A percentile compares a stretch with the other conserved stretches of the same genome.
These are phyloP conservation scores for Irpex rosettiformis DNA, from an alignment of 1,284 basidiomycete genomes.

Conservation along the genomic window DNA sequence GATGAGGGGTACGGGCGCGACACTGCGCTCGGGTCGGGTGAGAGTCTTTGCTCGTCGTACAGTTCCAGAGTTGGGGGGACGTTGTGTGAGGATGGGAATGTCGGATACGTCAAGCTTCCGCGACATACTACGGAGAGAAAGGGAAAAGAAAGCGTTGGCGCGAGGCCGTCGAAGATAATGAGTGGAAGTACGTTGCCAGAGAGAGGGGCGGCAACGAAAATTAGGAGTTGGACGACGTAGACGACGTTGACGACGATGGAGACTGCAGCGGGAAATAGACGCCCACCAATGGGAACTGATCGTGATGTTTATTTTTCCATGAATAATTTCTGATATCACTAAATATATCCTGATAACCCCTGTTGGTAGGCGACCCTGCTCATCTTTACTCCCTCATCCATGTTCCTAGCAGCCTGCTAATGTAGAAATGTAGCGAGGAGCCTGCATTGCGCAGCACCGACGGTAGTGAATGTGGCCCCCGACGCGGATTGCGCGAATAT, in stretches of 20 bases:
- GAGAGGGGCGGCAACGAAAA: slow-evolving; percentile 11
- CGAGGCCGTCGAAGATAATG: slow-evolving; percentile 17
- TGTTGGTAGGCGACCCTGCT: background rate
- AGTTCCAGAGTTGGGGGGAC: slow-evolving; percentile 50
- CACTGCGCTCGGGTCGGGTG: slow-evolving; percentile 91
- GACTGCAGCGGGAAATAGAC: slow-evolving; percentile 9
- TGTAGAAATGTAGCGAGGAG: background rate
- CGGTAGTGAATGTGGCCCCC: background rate
- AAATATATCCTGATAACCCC: background rate
- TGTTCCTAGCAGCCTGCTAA: background rate
- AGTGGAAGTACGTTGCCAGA: slow-evolving; percentile 15
- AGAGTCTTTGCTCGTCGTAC: slow-evolving; percentile 90
- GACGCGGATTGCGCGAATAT: background rate
- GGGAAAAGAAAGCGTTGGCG: slow-evolving; percentile 18
- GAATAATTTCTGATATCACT: background rate
- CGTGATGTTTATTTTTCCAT: background rate
- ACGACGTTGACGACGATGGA: slow-evolving; percentile 19
- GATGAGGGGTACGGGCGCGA: slow-evolving; percentile 92
- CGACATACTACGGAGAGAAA: slow-evolving; percentile 15
- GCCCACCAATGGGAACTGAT: background rate
- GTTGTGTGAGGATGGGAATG: slow-evolving; percentile 67
- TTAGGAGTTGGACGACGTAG: slow-evolving; percentile 12
- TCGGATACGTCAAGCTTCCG: slow-evolving; percentile 43
- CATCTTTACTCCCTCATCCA: background rate
- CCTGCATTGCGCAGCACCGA: background rate